These are phyloP conservation scores for Ottelia alismoides DNA, from an alignment of 106 monocot species.

Conservation along the genomic window DNA sequence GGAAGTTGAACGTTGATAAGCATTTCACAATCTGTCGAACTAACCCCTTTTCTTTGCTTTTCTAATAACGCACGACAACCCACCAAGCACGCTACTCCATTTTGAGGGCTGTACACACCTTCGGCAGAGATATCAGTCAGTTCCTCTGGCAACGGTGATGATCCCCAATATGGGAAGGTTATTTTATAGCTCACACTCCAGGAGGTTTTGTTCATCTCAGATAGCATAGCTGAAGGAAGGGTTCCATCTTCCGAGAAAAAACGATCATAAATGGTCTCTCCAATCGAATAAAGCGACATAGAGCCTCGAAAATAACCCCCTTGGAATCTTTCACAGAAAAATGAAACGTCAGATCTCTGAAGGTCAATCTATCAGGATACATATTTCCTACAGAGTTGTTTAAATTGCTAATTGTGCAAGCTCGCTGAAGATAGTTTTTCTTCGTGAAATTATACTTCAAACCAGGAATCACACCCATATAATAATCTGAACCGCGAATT, in stretches of 20 bases:
- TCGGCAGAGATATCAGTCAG: constrained; percentile 38
- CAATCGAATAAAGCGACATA: constrained; percentile 11
- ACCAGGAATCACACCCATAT: constrained; percentile 10
- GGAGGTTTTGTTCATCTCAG: constrained; percentile 6
- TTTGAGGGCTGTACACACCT: constrained; percentile 40
- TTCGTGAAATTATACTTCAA: constrained; percentile 16
- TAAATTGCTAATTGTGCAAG: background rate
- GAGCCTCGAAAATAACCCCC: background rate
- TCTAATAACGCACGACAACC: constrained; percentile 25
- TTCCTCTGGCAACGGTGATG: background rate
- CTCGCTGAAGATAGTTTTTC: background rate
- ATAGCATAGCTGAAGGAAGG: background rate
- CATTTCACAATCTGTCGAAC: constrained; percentile 35
- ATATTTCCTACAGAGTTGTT: background rate
- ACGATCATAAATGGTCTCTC: constrained; percentile 10
- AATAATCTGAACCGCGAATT: constrained; percentile 6
- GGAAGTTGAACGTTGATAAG: constrained; percentile 34
- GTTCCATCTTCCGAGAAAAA: background rate
- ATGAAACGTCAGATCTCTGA: constrained; percentile 2
- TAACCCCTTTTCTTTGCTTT: background rate
- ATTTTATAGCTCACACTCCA: constrained; percentile 45
- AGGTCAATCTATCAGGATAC: constrained; percentile 1
- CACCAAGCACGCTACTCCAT: constrained; percentile 40
- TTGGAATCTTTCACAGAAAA: background rate
- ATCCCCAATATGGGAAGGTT: background rate